Evolutionary conservation across 2,329 filamentous ascomycete genomes (phyloP).

Genomic region (Colletotrichum noveboracense): DNA sequence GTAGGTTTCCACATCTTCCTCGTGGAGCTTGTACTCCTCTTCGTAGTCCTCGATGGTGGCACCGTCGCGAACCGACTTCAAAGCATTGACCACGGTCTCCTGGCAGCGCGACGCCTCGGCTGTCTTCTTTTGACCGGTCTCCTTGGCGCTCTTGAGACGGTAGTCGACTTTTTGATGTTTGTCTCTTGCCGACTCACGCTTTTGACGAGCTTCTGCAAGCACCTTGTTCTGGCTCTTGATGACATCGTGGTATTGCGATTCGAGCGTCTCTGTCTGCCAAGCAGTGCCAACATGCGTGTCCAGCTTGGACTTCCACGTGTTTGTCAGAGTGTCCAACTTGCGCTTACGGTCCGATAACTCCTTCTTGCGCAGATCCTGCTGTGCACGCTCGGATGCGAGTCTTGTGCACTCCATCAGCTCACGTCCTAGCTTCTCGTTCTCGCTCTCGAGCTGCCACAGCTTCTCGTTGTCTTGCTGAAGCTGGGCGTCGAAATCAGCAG

Average conservation of each 20-base stretch:
- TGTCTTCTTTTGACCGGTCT: constrained; percentile 68
- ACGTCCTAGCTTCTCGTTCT: constrained; percentile 73
- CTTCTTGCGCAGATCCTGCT: constrained; percentile 82
- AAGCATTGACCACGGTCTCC: constrained; percentile 55
- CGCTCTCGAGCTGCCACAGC: constrained; percentile 73
- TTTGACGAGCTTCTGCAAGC: constrained; percentile 69
- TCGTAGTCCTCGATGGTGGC: constrained; percentile 59
- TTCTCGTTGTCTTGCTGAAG: constrained; percentile 70
- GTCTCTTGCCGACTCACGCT: constrained; percentile 72
- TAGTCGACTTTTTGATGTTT: constrained; percentile 81
- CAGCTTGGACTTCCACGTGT: constrained; percentile 76
- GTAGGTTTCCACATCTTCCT: constrained; percentile 63
- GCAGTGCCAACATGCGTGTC: constrained; percentile 64
- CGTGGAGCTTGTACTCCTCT: constrained; percentile 54
- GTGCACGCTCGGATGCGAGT: constrained; percentile 81
- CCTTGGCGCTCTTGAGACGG: constrained; percentile 68
- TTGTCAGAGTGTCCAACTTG: constrained; percentile 78
- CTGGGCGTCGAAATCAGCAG: constrained; percentile 72
- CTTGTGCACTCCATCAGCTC: constrained; percentile 86
- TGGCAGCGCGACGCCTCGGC: constrained; percentile 68
- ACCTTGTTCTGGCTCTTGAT: constrained; percentile 62
- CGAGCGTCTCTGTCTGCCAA: constrained; percentile 75
- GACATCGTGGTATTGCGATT: constrained; percentile 70
- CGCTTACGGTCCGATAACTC: constrained; percentile 76
- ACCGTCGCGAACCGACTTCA: constrained; percentile 48